These are phyloP conservation scores for Dothistroma pini DNA, from an alignment of 2,329 filamentous ascomycete genomes.

Conservation along the genomic window DNA sequence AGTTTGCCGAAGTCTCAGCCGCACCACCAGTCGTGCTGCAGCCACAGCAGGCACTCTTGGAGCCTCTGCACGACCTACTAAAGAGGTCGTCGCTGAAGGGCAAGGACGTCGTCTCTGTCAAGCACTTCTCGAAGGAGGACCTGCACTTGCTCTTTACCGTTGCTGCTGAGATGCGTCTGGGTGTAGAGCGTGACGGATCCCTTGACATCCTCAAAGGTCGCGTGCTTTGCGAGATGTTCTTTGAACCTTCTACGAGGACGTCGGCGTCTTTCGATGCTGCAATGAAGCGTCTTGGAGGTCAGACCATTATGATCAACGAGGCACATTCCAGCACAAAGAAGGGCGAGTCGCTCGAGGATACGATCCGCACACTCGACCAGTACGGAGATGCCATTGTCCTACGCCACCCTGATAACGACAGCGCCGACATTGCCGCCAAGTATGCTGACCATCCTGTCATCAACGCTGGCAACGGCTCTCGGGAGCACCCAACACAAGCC, in stretches of 20 bases:
- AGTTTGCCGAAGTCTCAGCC: conserved; percentile 54
- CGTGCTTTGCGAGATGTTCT: conserved; percentile 90
- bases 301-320: conserved; percentile 77
- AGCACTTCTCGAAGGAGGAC: conserved; percentile 81
- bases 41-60: conserved; percentile 47
- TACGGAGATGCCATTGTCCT: conserved; percentile 96
- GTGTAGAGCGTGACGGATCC: conserved; percentile 87
- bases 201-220: conserved; percentile 81
- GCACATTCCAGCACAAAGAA: conserved; percentile 86
- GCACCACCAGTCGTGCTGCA: conserved; percentile 29
- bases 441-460: conserved; percentile 89
- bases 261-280: conserved; percentile 95
- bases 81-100: conserved; percentile 82
- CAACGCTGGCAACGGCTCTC: conserved; percentile 93
- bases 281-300: conserved; percentile 95
- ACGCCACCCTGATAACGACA: conserved; percentile 80
- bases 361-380: conserved; percentile 86
- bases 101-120: conserved; percentile 85
- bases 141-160: conserved; percentile 93
- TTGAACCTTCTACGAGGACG: conserved; percentile 93
- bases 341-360: conserved; percentile 91
- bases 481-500: conserved; percentile 95
- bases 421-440: conserved; percentile 77
- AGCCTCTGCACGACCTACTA: conserved; percentile 66
- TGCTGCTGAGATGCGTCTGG: conserved; percentile 94